Evolutionary conservation across 345 rosid genomes (phyloP), one percentile per base, ranked within the genome.

Genomic region (Aegle marmelos): DNA sequence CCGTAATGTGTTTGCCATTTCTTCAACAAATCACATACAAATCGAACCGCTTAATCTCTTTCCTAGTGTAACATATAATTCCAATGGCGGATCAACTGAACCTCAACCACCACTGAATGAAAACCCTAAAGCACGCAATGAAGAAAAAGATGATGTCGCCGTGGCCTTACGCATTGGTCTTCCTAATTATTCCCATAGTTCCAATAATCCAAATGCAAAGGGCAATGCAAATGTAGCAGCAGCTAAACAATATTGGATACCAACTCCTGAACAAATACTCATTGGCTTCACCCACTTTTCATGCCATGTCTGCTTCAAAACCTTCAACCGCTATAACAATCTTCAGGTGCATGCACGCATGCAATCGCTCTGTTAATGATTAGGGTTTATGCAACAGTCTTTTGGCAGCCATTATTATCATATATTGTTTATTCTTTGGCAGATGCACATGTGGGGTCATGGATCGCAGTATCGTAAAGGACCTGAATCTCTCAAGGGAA

Each of bases 391-490:
- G 50, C 50, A 41, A 41, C 11, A 41, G 1, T 41, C 50, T 41
- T 45, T 11, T 45, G 50, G 11, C 13, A 13, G 17, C 36, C 68
- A 34, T 27, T 24, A n/a, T 53, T 17, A 24, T 19, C 5, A 34
- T 28, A 9, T 28, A 13, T n/a, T 72, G 37, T 39, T n/a, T 24
- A 61, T 60, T 36, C 60, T 3, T 25, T 37, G 66, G 73, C 84
- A 89, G 97, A 94, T 94, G 97, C 98, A 93, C 83, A 88, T 93
- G 95, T 94, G 98, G 98, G 97, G 97, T 4, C 98, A 94, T 48
- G 95, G 97, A 76, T 92, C 97, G 37, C 94, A 93, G 72, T 93
- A 91, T 74, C 84, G 98, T 1, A 86, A 83, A 78, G 96, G 98
- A 10, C 88, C 97, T 1, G 92, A 90, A 54, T 92, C 94, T 1